phyloP scores from a whole-genome alignment of 108 stramenopile species.

The Skeletonema costatum region DNA sequence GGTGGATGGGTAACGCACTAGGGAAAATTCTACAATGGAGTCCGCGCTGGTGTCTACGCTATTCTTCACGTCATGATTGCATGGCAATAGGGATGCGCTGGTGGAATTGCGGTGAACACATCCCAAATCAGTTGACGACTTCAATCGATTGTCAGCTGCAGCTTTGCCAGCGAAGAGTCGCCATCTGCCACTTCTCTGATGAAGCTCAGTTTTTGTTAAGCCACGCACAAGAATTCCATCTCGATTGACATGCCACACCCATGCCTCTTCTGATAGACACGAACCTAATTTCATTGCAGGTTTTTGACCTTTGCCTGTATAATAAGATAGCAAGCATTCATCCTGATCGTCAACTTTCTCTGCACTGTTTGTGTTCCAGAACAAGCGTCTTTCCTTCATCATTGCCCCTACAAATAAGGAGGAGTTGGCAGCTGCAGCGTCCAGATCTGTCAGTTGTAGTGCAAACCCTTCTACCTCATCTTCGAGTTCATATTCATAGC shows the following conservation, averaged over 20 bases:
- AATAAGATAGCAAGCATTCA: conserved; percentile 35
- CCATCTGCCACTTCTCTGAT: conserved; percentile 13
- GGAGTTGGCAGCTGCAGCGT: conserved; percentile 15
- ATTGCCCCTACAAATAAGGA: conserved; percentile 3
- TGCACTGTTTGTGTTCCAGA: conserved; percentile 13
- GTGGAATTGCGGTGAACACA: conserved; percentile 30
- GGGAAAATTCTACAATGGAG: conserved; percentile 40
- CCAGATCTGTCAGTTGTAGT: conserved; percentile 29
- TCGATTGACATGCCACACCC: conserved; percentile 67
- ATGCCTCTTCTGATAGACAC: conserved; percentile 63
- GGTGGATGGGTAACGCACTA: conserved; percentile 45
- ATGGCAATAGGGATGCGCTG: conserved; percentile 16
- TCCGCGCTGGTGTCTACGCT: neutral
- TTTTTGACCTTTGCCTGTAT: neutral
- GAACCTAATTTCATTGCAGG: conserved; percentile 46
- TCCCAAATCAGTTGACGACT: neutral
- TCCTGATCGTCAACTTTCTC: neutral
- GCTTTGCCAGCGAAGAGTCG: conserved; percentile 2
- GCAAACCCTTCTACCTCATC: conserved; percentile 32
- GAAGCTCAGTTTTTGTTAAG: conserved; percentile 25
- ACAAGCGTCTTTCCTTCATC: neutral
- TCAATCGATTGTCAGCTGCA: neutral
- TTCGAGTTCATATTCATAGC: conserved; percentile 16
- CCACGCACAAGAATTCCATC: conserved; percentile 56
- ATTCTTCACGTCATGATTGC: conserved; percentile 4